Conservation (phyloP, 1,139 yeast genomes). For the Yamadazyma sp. region DNA sequence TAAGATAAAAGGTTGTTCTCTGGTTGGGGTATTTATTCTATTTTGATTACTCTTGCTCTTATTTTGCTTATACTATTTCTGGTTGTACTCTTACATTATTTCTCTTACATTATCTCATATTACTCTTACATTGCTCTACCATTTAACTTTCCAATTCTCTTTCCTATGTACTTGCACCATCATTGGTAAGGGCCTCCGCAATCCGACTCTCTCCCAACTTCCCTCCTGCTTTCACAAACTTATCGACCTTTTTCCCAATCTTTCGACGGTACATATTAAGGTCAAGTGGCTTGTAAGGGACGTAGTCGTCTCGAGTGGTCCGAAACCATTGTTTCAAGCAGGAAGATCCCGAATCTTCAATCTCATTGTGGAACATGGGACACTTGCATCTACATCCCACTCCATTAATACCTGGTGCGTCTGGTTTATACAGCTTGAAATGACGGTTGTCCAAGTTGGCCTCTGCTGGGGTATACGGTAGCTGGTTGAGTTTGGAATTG, state of each 20-base stretch:
- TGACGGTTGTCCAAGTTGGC: constrained; percentile 11
- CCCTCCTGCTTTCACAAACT: constrained; percentile 27
- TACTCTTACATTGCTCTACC: too few species aligned
- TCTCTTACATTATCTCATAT: too few species aligned
- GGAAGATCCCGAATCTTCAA: constrained; percentile 54
- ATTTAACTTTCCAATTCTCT: too few species aligned
- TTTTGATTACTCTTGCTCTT: too few species aligned
- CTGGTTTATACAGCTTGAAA: constrained; percentile 41
- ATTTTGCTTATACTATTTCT: too few species aligned
- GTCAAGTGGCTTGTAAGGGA: constrained; percentile 23
- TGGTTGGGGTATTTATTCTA: too few species aligned
- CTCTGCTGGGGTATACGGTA: constrained; percentile 38
- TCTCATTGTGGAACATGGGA: constrained; percentile 51
- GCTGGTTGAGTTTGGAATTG: constrained; percentile 52
- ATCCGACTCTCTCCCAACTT: constrained; percentile 22
- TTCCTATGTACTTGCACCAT: not conserved
- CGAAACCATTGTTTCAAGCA: constrained; percentile 61
- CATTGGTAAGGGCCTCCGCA: constrained; percentile 4
- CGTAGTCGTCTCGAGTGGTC: constrained; percentile 35
- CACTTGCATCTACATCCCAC: constrained; percentile 88
- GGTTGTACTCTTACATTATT: too few species aligned
- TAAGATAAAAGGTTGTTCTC: not conserved
- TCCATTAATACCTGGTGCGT: constrained; percentile 50
- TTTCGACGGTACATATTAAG: constrained; percentile 35
- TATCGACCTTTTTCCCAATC: constrained; percentile 28